Conservation (phyloP, 208 protist species). For the Lotmaria passim region DNA sequence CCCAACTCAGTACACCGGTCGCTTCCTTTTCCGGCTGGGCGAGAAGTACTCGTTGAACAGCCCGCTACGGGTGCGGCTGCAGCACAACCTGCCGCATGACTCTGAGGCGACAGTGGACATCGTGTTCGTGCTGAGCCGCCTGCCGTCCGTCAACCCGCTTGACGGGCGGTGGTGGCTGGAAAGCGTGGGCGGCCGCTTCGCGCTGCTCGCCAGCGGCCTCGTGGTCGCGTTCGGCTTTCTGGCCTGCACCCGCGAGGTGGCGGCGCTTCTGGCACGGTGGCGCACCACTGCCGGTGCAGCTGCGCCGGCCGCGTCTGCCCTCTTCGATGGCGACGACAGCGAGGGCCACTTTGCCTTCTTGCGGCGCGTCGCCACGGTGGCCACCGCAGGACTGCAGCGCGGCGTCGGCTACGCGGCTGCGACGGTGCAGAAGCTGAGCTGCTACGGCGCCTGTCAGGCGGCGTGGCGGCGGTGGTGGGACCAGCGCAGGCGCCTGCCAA, state of each 20-base stretch:
- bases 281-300: background rate
- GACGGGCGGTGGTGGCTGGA: slow-evolving; percentile 37
- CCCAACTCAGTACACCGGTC: slow-evolving; percentile 20
- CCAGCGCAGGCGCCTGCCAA: slow-evolving; percentile 1
- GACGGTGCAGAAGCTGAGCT: background rate
- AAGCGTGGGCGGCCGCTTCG: slow-evolving; percentile 18
- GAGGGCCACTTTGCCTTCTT: slow-evolving; percentile 12
- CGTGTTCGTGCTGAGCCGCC: slow-evolving; percentile 27
- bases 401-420: background rate
- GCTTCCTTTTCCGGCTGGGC: slow-evolving; percentile 32
- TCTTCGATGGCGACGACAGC: slow-evolving; percentile 17
- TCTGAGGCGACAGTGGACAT: slow-evolving; percentile 26
- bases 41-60: slow-evolving; percentile 31
- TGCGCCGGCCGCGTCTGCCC: slow-evolving; percentile 1
- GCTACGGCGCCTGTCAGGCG: background rate
- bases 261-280: slow-evolving; percentile 8
- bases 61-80: slow-evolving; percentile 21
- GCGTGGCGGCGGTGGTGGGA: slow-evolving; percentile 19
- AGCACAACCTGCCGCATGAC: slow-evolving; percentile 31
- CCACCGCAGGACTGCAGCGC: background rate
- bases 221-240: slow-evolving; percentile 25
- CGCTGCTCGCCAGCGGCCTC: slow-evolving; percentile 13
- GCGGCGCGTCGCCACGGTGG: slow-evolving; percentile 18
- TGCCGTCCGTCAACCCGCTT: slow-evolving; percentile 20
- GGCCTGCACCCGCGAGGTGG: slow-evolving; percentile 14